Conservation (phyloP, 176 grass and related monocot species). For the Metroxylon sagu region DNA sequence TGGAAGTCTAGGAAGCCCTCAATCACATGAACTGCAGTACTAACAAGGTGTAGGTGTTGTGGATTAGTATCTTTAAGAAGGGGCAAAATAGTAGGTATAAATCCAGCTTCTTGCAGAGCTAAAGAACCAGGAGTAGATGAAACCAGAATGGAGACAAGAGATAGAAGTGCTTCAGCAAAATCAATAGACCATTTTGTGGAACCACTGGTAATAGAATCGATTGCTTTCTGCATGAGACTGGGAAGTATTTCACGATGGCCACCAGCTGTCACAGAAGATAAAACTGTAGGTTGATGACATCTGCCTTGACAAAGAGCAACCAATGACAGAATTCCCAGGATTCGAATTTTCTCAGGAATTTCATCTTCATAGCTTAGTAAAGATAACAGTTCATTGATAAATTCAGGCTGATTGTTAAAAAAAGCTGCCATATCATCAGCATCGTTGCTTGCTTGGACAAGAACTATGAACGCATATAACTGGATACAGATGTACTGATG, state of each 20-base stretch:
- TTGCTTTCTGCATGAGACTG: constrained; percentile 66
- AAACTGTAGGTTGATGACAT: constrained; percentile 48
- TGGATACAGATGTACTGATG: constrained; percentile 51
- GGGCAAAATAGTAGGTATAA: constrained; percentile 71
- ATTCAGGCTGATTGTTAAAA: constrained; percentile 74
- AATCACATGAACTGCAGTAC: constrained; percentile 61
- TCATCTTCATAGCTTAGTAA: constrained; percentile 71
- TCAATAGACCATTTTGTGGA: constrained; percentile 45
- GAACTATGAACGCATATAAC: constrained; percentile 65
- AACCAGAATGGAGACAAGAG: constrained; percentile 62
- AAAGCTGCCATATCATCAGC: constrained; percentile 47
- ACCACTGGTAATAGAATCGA: constrained; percentile 59
- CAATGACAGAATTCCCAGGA: constrained; percentile 62
- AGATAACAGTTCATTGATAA: constrained; percentile 67
- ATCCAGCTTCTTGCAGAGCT: constrained; percentile 69
- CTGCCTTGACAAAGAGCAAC: constrained; percentile 67
- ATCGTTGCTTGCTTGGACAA: constrained; percentile 60
- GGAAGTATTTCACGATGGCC: constrained; percentile 55
- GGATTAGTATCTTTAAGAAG: constrained; percentile 65
- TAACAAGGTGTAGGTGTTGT: constrained; percentile 56
- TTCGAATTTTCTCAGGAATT: constrained; percentile 67
- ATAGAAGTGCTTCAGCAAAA: constrained; percentile 68
- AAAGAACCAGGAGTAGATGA: constrained; percentile 79
- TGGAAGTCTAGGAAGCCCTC: constrained; percentile 81
- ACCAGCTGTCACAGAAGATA: constrained; percentile 56